Evolutionary conservation across 495 filamentous ascomycete species (phyloP), one percentile per base, ranked within the genome.

Genomic region (Peziza echinospora): DNA sequence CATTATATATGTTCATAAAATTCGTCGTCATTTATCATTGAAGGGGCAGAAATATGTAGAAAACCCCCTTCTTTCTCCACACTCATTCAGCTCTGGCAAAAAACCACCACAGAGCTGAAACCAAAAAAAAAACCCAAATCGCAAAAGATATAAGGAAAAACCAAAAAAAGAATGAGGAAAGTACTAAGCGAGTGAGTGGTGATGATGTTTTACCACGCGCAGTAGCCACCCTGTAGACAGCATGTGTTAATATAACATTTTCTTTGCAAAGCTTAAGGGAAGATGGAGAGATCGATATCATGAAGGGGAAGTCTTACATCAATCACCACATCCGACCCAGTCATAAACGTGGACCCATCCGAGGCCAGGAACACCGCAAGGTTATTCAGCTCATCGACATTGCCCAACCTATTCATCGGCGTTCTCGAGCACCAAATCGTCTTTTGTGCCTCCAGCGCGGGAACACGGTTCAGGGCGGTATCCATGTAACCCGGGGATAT

Each of bases 401-500:
- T 65, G 11, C 84, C 84, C 44, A 89, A 69, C 17, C 82, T 69
- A 21, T 68, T 9, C 43, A 58, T 57, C 0, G 84, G 84, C 23
- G 80, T 87, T 39, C 78, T 61, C 8, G 68, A 68, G 44, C 71
- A 73, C 83, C 83, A 92, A 57, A 84, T 76, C 60, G 71, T 72
- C 67, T 84, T 84, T 63, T 84, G 72, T 34, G 75, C 76, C 47
- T 82, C 75, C 24, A 82, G 70, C 28, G 75, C 76, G 39, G 76
- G 76, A 5, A 80, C 76, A 30, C 76, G 73, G 68, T 81, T 82
- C 47, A 80, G 64, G 5, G 72, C 76, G 2, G 79, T 84, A 63
- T 83, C 80, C 78, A 83, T 84, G 61, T 83, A 83, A 25, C 80
- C 80, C 22, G 80, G 80, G 13, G 74, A 79, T 59, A 83, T 83